Conservation (phyloP, 2,329 filamentous ascomycete genomes). For the Fusarium ambrosium region DNA sequence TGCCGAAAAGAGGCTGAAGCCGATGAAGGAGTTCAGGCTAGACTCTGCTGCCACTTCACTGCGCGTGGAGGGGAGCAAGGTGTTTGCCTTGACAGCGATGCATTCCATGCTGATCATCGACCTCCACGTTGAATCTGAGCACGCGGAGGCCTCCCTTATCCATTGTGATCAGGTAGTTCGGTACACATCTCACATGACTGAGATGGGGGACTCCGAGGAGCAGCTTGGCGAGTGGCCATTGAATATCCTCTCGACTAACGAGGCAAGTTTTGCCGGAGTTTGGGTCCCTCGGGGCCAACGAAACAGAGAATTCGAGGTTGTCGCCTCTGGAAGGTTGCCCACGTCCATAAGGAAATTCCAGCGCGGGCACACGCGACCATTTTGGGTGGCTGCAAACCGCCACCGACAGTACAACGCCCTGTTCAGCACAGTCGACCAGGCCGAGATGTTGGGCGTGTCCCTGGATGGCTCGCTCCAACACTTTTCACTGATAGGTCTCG, state of each 20-base stretch:
- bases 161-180: slow-evolving; percentile 63
- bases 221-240: slow-evolving; percentile 54
- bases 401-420: slow-evolving; percentile 58
- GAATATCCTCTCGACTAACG: slow-evolving; percentile 63
- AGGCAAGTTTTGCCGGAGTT: slow-evolving; percentile 62
- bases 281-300: slow-evolving; percentile 62
- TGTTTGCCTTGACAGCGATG: slow-evolving; percentile 64
- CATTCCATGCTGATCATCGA: slow-evolving; percentile 71
- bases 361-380: slow-evolving; percentile 65
- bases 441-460: slow-evolving; percentile 73
- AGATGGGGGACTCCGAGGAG: slow-evolving; percentile 54
- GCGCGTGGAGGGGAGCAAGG: slow-evolving; percentile 60
- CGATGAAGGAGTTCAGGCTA: slow-evolving; percentile 61
- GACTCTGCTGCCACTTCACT: slow-evolving; percentile 67
- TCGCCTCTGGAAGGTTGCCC: slow-evolving; percentile 70
- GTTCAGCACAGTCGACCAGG: slow-evolving; percentile 58
- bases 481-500: slow-evolving; percentile 74
- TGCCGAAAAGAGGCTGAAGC: slow-evolving; percentile 64
- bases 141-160: slow-evolving; percentile 54
- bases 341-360: slow-evolving; percentile 70
- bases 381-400: slow-evolving; percentile 59
- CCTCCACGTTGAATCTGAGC: slow-evolving; percentile 55
- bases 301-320: slow-evolving; percentile 57
- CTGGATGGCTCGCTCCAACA: slow-evolving; percentile 79
- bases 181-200: slow-evolving; percentile 61